These are phyloP conservation scores for Grosmannia huntii DNA, from an alignment of 2,329 filamentous ascomycete species.

Conservation along the genomic window DNA sequence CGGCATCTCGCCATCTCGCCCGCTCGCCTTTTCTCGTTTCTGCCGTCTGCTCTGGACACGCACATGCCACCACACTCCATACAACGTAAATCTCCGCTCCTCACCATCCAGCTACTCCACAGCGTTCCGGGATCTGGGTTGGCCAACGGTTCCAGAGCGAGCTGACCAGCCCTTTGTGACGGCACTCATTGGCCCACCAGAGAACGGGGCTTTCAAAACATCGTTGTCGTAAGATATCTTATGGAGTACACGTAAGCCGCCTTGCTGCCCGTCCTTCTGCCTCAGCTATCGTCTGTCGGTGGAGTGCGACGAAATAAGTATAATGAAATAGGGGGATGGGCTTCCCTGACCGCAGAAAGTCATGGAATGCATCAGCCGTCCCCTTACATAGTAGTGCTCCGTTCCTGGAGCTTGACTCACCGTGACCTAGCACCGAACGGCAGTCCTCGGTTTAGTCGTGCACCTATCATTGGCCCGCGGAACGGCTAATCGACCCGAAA, in stretches of 20 bases:
- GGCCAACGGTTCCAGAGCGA: neutral
- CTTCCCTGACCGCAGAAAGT: neutral
- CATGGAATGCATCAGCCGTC: neutral
- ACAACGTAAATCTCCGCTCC: too few species aligned
- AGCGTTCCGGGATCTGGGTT: conserved; percentile 9
- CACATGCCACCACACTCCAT: neutral
- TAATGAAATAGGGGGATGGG: neutral
- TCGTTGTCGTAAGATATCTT: too few species aligned
- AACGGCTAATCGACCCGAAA: conserved; percentile 18
- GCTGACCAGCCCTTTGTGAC: neutral
- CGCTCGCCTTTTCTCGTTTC: neutral
- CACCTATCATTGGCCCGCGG: conserved; percentile 26
- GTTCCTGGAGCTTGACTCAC: conserved; percentile 4
- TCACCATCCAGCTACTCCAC: conserved; percentile 1
- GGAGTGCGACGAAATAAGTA: neutral
- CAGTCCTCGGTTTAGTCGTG: neutral
- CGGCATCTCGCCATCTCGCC: neutral
- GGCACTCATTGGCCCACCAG: neutral
- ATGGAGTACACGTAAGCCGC: neutral
- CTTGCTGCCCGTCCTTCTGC: neutral
- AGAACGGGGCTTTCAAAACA: too few species aligned
- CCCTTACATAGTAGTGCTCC: neutral
- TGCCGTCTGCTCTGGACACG: neutral
- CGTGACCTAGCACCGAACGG: neutral
- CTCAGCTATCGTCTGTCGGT: neutral